Percentiles rank a stretch among this genome's conserved stretches.
Evolutionary conservation across 805 yeast species (phyloP).

Genomic region (Candida saitoana): DNA sequence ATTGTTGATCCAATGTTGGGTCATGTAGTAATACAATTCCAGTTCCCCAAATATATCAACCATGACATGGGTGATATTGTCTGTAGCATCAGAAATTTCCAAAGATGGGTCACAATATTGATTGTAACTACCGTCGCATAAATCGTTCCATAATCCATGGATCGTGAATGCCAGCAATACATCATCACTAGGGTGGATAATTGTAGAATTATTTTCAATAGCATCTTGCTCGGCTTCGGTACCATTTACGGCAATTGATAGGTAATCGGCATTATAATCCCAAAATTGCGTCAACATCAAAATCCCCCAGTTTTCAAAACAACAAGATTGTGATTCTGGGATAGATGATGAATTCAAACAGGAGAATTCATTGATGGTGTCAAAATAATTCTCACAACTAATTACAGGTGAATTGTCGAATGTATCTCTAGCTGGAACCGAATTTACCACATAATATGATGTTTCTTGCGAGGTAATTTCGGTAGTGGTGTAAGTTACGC

Average conservation of each 20-base stretch:
- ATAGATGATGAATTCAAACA: slow-evolving; percentile 8
- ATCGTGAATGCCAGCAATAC: slow-evolving; percentile 28
- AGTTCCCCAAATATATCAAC: slow-evolving; percentile 23
- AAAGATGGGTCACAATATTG: slow-evolving; percentile 32
- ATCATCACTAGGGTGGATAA: slow-evolving; percentile 5
- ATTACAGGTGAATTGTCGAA: neutral
- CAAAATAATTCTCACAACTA: slow-evolving; percentile 5
- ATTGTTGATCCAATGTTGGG: slow-evolving; percentile 23
- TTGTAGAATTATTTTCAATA: slow-evolving; percentile 2
- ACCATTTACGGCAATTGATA: slow-evolving; percentile 14
- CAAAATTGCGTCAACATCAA: slow-evolving; percentile 42
- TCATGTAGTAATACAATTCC: slow-evolving; percentile 26
- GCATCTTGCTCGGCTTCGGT: slow-evolving; percentile 5
- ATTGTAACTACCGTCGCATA: slow-evolving; percentile 36
- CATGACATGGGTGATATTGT: slow-evolving; percentile 18
- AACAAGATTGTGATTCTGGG: slow-evolving; percentile 45
- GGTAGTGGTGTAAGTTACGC: slow-evolving; percentile 4
- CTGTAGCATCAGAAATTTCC: slow-evolving; percentile 24
- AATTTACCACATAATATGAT: slow-evolving; percentile 4
- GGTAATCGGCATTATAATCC: slow-evolving; percentile 16
- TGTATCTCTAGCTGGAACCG: slow-evolving; percentile 5
- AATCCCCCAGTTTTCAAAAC: slow-evolving; percentile 40
- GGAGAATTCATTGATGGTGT: slow-evolving; percentile 8
- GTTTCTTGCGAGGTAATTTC: neutral
- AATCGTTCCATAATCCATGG: slow-evolving; percentile 44